Conservation (phyloP, 2,329 filamentous ascomycete species). For the Fusarium decemcellulare region DNA sequence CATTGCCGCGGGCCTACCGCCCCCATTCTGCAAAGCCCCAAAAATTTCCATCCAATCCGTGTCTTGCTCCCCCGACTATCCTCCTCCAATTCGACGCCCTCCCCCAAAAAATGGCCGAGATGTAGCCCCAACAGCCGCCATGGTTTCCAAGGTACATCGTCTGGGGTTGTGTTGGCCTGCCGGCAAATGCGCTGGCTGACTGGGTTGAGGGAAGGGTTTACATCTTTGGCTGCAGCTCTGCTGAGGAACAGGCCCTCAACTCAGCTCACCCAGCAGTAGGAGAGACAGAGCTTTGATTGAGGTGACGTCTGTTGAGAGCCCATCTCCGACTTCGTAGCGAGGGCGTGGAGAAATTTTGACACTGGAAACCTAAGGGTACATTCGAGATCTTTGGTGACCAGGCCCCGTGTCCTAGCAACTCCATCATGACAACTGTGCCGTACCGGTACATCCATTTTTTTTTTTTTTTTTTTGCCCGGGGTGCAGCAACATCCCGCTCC, state of each 20-base stretch:
- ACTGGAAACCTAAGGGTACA: slow-evolving; percentile 10
- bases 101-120: slow-evolving; percentile 35
- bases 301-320: not conserved
- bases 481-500: slow-evolving; percentile 10
- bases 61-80: slow-evolving; percentile 10
- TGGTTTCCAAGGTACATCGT: slow-evolving; percentile 10
- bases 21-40: slow-evolving; percentile 39
- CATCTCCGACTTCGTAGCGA: not conserved
- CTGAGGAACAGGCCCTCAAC: not conserved
- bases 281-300: too few relatives aligned
- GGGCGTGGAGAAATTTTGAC: slow-evolving; percentile 3
- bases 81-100: slow-evolving; percentile 22
- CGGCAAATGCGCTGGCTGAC: slow-evolving; percentile 3
- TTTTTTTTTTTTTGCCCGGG: not conserved
- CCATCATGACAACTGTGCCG: slow-evolving; percentile 39
- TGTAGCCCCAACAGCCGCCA: slow-evolving; percentile 31
- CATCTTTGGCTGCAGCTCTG: slow-evolving; percentile 21
- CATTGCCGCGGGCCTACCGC: slow-evolving; percentile 30
- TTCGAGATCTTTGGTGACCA: slow-evolving; percentile 8
- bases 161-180: slow-evolving; percentile 31
- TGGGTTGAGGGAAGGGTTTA: slow-evolving; percentile 8
- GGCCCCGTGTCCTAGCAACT: not conserved
- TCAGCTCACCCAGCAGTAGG: too few relatives aligned
- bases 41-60: slow-evolving; percentile 37
- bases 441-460: slow-evolving; percentile 6